Evolutionary conservation across 345 rosid species (phyloP).

Genomic region (Mallotus nudiflorus): DNA sequence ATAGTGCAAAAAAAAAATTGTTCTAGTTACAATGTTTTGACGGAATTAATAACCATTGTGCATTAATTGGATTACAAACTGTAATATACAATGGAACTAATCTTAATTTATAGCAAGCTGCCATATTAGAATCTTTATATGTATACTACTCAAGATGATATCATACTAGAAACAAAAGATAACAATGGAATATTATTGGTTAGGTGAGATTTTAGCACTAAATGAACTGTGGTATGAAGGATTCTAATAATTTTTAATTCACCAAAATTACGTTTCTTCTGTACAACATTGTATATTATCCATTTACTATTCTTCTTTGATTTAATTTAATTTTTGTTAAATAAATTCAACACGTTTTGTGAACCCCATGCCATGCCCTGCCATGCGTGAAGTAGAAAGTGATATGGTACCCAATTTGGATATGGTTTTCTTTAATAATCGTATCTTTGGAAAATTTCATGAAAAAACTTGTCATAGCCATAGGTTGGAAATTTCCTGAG

Average conservation of each 20-base stretch:
- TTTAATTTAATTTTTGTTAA: too few species aligned
- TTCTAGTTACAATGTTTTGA: too few species aligned
- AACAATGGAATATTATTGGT: slow-evolving; percentile 11
- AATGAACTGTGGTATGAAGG: slow-evolving; percentile 1
- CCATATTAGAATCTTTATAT: slow-evolving; percentile 26
- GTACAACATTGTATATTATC: not conserved
- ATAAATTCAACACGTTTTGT: slow-evolving; percentile 24
- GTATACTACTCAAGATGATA: slow-evolving; percentile 2
- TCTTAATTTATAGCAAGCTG: slow-evolving; percentile 20
- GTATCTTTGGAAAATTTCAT: not conserved
- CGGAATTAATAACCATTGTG: too few species aligned
- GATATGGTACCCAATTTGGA: not conserved
- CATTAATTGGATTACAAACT: too few species aligned
- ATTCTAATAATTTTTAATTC: not conserved
- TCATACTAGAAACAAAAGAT: slow-evolving; percentile 12
- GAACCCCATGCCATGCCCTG: slow-evolving; percentile 25
- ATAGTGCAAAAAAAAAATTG: too few species aligned
- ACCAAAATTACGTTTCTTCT: not conserved
- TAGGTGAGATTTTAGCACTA: slow-evolving; percentile 12
- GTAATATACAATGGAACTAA: slow-evolving; percentile 33
- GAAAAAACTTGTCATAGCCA: slow-evolving; percentile 5
- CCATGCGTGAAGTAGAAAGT: too few species aligned
- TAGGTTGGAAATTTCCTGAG: slow-evolving; percentile 30
- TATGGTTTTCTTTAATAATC: not conserved
- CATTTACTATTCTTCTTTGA: not conserved